Evolutionary conservation across 345 rosid genomes (phyloP), one percentile per base, ranked within the genome.

Genomic region (Aegle marmelos): DNA sequence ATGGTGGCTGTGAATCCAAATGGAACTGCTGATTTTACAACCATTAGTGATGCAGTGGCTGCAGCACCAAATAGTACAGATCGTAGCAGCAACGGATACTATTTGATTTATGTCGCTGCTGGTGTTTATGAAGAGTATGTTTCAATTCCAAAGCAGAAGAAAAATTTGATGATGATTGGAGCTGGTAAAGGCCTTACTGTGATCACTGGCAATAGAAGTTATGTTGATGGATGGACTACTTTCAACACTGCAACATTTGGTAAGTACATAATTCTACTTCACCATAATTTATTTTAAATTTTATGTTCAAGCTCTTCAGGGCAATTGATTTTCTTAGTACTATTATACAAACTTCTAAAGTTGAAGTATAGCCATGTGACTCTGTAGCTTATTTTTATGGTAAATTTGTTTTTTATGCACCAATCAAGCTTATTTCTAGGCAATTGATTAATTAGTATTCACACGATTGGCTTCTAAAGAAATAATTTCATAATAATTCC

Each of bases 201-300:
- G 22, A 82, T 85, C 9, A 78, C 86, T 0, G 88, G 88, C 70
- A 82, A 83, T 58, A 70, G 79, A 24, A 83, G 74, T 21, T 79
- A 64, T 0, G 79, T 45, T 19, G 84, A 83, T 65, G 82, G 84
- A 3, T 85, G 86, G 84, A 85, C 84, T 17, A 85, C 88, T 7
- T 83, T 85, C 41, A 85, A 76, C 50, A 78, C 88, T 9, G 82
- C 86, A 7, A 85, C 88, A 56, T 85, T 85, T 57, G 80, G 88
- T 78, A 76, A 45, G 60, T 69, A 8, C 24, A 37, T 14, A 39
- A 17, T 9, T 1, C 0, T 9, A 27, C 21, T 14, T 69, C 19
- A 45, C 37, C 27, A 48, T 24, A 9, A 7, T 33, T 31, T 64
- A n/a, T 58, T n/a, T 58, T 24, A 22, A 14, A 58, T 53, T 53